These are phyloP conservation scores for Zhuliangozyma parablackwelliae DNA, from an alignment of 1,139 yeast species.

Conservation along the genomic window DNA sequence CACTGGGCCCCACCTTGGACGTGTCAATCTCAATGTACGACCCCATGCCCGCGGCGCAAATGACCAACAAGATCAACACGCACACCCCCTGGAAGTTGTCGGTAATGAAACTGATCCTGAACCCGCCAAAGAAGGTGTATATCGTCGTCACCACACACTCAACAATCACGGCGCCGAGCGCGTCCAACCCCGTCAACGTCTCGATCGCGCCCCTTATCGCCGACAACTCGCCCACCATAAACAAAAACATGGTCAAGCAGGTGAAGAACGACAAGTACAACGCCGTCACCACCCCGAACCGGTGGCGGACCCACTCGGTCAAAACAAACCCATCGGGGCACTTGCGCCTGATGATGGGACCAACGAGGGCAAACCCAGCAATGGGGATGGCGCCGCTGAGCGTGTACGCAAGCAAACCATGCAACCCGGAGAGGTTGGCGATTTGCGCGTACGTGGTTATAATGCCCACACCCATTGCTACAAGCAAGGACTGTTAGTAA, in stretches of 20 bases:
- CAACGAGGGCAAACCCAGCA: constrained; percentile 72
- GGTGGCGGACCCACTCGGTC: constrained; percentile 89
- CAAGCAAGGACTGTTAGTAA: constrained; percentile 8
- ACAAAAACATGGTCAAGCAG: constrained; percentile 78
- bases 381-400: constrained; percentile 82
- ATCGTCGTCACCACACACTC: constrained; percentile 85
- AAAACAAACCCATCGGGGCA: constrained; percentile 91
- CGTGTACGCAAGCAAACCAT: constrained; percentile 80
- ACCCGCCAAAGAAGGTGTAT: constrained; percentile 87
- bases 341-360: constrained; percentile 71
- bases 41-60: constrained; percentile 81
- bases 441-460: constrained; percentile 82
- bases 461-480: constrained; percentile 90
- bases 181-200: constrained; percentile 73
- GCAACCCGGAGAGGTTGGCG: constrained; percentile 81
- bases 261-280: constrained; percentile 79
- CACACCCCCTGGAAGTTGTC: constrained; percentile 83
- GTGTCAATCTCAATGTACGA: constrained; percentile 68
- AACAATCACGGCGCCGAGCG: constrained; percentile 77
- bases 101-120: constrained; percentile 81
- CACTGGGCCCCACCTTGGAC: constrained; percentile 58
- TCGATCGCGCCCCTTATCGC: constrained; percentile 74
- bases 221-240: constrained; percentile 83
- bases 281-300: constrained; percentile 72
- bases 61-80: constrained; percentile 61